Percentiles rank a stretch among this genome's conserved stretches.
These are phyloP conservation scores for Biscutella auriculata DNA, from an alignment of 441 rosid genomes.

Conservation along the genomic window DNA sequence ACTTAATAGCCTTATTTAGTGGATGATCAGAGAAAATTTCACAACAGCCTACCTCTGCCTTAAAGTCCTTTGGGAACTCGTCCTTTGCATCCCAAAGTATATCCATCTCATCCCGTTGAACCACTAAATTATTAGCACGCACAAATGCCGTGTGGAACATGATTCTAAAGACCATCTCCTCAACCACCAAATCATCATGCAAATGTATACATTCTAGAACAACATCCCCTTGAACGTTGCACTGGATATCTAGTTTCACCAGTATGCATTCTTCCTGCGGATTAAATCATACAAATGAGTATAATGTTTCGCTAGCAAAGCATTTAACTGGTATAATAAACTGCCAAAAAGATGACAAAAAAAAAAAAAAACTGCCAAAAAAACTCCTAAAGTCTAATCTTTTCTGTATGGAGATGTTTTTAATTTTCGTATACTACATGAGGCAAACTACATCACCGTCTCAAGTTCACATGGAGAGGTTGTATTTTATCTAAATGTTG, in stretches of 20 bases:
- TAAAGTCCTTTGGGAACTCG: slow-evolving; percentile 57
- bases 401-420: not conserved
- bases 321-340: not conserved
- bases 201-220: slow-evolving; percentile 84
- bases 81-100: slow-evolving; percentile 75
- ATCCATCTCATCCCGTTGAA: slow-evolving; percentile 70
- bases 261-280: slow-evolving; percentile 65
- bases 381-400: not conserved
- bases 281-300: slow-evolving; percentile 11
- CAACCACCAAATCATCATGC: slow-evolving; percentile 53
- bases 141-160: slow-evolving; percentile 92
- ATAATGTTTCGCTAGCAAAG: slow-evolving; percentile 12
- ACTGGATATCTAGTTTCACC: slow-evolving; percentile 66
- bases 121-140: slow-evolving; percentile 48
- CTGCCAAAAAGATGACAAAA: too few relatives aligned
- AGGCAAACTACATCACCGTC: not conserved
- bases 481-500: not conserved
- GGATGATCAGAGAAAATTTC: slow-evolving; percentile 16
- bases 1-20: slow-evolving; percentile 32
- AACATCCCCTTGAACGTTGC: slow-evolving; percentile 83
- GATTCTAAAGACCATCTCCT: slow-evolving; percentile 70
- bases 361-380: too few relatives aligned
- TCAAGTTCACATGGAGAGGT: not conserved
- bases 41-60: slow-evolving; percentile 64
- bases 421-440: not conserved